These are phyloP conservation scores for Rhodotorula graminis DNA, from an alignment of 768 basidiomycete genomes.

Conservation along the genomic window DNA sequence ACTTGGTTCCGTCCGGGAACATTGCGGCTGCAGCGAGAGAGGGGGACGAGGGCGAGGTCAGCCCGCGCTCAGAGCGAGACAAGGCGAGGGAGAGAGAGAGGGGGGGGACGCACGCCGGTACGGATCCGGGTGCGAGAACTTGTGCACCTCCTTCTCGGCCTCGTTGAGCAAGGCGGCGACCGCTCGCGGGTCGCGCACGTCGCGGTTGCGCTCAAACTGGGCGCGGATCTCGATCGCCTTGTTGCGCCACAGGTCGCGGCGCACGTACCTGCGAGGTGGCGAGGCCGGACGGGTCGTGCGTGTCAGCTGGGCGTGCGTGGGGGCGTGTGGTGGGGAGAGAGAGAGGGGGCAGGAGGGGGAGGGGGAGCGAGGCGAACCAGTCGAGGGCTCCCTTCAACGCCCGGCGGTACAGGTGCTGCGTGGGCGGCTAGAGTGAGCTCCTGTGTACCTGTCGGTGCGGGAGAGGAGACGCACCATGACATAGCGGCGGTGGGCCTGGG, in stretches of 20 bases:
- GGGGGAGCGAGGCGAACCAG: slow-evolving; percentile 55
- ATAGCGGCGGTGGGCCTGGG: slow-evolving; percentile 39
- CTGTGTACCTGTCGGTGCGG: background rate
- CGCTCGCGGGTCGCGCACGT: slow-evolving; percentile 45
- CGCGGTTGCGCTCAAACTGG: slow-evolving; percentile 90
- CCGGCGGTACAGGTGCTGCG: slow-evolving; percentile 86
- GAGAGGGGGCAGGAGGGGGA: background rate
- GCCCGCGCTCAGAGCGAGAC: background rate
- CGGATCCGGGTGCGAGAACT: slow-evolving; percentile 74
- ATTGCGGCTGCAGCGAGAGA: slow-evolving; percentile 58
- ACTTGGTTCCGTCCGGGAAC: slow-evolving; percentile 91
- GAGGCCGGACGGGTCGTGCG: slow-evolving; percentile 45
- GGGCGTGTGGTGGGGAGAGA: background rate
- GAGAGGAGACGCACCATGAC: slow-evolving; percentile 24
- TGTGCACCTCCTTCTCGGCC: slow-evolving; percentile 39
- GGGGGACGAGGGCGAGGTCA: too few species aligned
- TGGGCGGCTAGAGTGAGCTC: background rate
- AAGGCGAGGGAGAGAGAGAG: background rate
- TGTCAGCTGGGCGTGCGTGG: background rate
- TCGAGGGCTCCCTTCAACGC: slow-evolving; percentile 79
- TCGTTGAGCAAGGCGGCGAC: slow-evolving; percentile 38
- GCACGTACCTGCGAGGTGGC: slow-evolving; percentile 56
- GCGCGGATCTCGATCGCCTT: slow-evolving; percentile 82
- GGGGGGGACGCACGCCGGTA: slow-evolving; percentile 66
- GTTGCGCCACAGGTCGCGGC: slow-evolving; percentile 77